These are phyloP conservation scores for Rhodosporidiobolus odoratus DNA, from an alignment of 768 basidiomycete genomes.

Conservation along the genomic window DNA sequence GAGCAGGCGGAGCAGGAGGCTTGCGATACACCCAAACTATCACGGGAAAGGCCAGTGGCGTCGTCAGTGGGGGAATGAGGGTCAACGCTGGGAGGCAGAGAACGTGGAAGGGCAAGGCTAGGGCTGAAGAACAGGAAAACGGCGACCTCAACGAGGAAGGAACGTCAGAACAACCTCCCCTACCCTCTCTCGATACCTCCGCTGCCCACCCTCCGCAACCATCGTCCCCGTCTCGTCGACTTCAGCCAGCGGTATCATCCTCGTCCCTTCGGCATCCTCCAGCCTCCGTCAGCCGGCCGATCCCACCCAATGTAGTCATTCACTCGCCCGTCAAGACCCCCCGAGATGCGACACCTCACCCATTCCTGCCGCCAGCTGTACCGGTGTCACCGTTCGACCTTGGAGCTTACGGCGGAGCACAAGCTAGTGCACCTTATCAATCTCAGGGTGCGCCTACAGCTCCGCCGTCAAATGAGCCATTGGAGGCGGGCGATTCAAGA, in stretches of 20 bases:
- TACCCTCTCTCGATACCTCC: background rate
- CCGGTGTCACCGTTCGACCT: too few species aligned
- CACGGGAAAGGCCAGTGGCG: slow-evolving; percentile 49
- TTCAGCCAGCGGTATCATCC: too few species aligned
- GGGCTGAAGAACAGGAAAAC: background rate
- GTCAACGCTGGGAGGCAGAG: slow-evolving; percentile 54
- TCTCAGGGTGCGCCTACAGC: too few species aligned
- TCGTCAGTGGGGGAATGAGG: slow-evolving; percentile 70
- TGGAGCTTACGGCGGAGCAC: too few species aligned
- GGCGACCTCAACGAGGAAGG: background rate
- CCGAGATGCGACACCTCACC: background rate
- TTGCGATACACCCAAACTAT: too few species aligned
- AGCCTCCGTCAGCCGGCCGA: too few species aligned
- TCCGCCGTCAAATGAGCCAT: background rate
- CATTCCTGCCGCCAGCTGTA: too few species aligned
- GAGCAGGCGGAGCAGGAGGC: too few species aligned
- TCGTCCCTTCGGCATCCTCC: background rate
- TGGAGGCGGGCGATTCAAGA: slow-evolving; percentile 1
- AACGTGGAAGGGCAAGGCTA: slow-evolving; percentile 46
- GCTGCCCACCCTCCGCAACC: background rate
- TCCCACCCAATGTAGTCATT: slow-evolving; percentile 27
- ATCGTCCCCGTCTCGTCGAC: background rate
- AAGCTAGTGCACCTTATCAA: too few species aligned
- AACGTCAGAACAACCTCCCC: background rate
- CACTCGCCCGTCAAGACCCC: slow-evolving; percentile 30